Percentiles rank a stretch among this genome's conserved stretches.
Conservation (phyloP, 2,329 filamentous ascomycete genomes). For the Xylariaceae sp. region DNA sequence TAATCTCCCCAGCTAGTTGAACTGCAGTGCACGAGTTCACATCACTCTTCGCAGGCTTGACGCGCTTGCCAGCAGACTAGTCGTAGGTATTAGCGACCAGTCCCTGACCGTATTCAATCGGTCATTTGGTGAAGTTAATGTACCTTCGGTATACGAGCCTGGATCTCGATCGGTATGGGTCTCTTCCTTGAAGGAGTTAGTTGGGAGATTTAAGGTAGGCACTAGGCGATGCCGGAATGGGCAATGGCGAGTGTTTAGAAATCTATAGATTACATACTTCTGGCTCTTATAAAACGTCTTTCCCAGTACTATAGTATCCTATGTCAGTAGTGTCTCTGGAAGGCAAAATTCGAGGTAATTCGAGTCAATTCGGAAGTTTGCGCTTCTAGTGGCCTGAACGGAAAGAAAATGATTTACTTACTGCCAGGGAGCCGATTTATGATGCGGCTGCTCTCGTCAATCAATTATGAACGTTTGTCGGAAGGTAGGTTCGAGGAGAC, state of each 20-base stretch:
- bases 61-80: constrained; percentile 53
- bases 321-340: neutral
- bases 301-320: constrained; percentile 64
- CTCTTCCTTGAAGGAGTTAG: constrained; percentile 70
- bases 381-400: neutral
- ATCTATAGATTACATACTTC: constrained; percentile 21
- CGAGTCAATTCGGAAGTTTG: neutral
- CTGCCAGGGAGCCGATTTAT: constrained; percentile 72
- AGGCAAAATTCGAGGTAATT: neutral
- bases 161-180: constrained; percentile 81
- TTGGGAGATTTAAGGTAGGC: neutral
- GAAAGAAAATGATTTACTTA: constrained; percentile 8
- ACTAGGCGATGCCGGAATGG: neutral
- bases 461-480: neutral
- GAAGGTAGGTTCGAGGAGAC: neutral
- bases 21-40: constrained; percentile 61
- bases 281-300: constrained; percentile 86
- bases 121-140: constrained; percentile 40
- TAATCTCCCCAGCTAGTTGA: constrained; percentile 80
- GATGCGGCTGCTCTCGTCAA: constrained; percentile 62
- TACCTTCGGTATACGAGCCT: constrained; percentile 65
- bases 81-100: neutral
- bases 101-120: neutral
- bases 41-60: constrained; percentile 60
- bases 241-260: neutral